A percentile compares a stretch with the other conserved stretches of the same genome.
Conservation (phyloP, 73 alveolate species). For the Tetrahymena malaccensis region DNA sequence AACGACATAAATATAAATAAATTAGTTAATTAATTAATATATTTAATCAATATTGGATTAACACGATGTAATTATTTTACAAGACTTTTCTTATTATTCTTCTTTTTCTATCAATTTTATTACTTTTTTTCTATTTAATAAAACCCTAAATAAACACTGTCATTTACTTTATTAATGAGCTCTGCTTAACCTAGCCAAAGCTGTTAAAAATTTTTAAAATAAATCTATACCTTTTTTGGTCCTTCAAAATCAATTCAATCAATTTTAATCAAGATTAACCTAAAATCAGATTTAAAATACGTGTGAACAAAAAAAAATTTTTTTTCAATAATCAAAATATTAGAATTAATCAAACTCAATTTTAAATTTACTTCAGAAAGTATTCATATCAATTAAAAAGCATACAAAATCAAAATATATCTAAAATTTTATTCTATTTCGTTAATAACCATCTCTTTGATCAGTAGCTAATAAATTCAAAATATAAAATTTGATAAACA, state of each 20-base stretch:
- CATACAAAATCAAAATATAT: too few relatives aligned
- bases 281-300: background rate
- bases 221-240: background rate
- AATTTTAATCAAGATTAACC: too few relatives aligned
- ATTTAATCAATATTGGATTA: background rate
- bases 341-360: background rate
- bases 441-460: too few relatives aligned
- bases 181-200: background rate
- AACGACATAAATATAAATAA: background rate
- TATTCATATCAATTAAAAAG: background rate
- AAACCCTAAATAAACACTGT: background rate
- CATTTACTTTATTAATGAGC: background rate
- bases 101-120: background rate
- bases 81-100: background rate
- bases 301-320: background rate
- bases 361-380: background rate
- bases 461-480: too few relatives aligned
- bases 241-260: background rate
- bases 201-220: too few relatives aligned
- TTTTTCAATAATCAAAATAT: too few relatives aligned
- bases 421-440: too few relatives aligned
- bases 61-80: background rate
- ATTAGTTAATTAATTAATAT: too few relatives aligned
- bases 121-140: too few relatives aligned
- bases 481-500: too few relatives aligned